phyloP scores from a whole-genome alignment of 2,329 filamentous ascomycete species.

The Alternaria angustiovoidea region DNA sequence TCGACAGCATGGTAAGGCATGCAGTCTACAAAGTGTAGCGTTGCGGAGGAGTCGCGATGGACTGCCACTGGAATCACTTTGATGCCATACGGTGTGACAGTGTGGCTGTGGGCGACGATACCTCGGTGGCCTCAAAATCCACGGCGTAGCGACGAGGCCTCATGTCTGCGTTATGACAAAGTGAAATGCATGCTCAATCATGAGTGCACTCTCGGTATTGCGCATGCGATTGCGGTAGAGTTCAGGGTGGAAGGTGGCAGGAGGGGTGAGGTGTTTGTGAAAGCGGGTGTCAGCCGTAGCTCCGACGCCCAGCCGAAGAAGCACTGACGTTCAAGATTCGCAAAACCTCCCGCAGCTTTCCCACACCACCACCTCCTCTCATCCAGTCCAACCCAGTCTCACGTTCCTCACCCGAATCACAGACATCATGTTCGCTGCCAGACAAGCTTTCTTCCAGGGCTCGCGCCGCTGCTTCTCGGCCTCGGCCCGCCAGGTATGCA shows the following conservation, averaged over 20 bases:
- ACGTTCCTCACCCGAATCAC: conserved; percentile 27
- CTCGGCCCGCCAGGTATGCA: conserved; percentile 60
- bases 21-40: not conserved
- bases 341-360: conserved; percentile 36
- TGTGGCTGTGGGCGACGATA: not conserved
- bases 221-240: not conserved
- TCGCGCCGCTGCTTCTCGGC: conserved; percentile 63
- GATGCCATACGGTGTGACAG: not conserved
- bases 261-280: conserved; percentile 8
- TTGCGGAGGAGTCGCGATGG: not conserved
- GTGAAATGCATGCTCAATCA: not conserved
- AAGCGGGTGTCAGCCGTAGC: conserved; percentile 30
- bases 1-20: not conserved
- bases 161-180: not conserved
- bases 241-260: not conserved
- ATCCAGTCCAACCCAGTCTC: conserved; percentile 41
- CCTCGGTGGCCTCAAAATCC: not conserved
- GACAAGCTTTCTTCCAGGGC: conserved; percentile 59
- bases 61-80: not conserved
- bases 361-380: conserved; percentile 20
- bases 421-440: conserved; percentile 72
- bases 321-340: conserved; percentile 30
- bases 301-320: conserved; percentile 27
- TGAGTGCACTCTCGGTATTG: not conserved
- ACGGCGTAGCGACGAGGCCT: not conserved